Evolutionary conservation across 2,329 filamentous ascomycete species (phyloP).

Genomic region (Fusarium hainanense): DNA sequence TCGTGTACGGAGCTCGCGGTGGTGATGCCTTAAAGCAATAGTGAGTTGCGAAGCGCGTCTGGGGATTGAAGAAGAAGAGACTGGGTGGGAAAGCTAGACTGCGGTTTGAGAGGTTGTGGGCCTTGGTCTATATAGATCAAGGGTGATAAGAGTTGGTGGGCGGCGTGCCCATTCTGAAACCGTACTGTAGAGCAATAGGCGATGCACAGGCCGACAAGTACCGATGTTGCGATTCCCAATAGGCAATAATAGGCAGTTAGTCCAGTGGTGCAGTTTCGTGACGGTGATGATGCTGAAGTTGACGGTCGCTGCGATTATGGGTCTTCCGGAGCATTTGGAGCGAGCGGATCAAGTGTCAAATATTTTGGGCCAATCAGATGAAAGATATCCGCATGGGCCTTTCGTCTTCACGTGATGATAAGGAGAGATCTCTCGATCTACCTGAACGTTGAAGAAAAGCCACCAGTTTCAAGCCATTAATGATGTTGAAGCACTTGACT

Average conservation of each 20-base stretch:
- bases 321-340: constrained; percentile 40
- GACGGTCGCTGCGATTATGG: constrained; percentile 39
- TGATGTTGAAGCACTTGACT: not conserved
- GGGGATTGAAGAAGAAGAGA: constrained; percentile 15
- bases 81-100: constrained; percentile 10
- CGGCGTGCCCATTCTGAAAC: constrained; percentile 35
- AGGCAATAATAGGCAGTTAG: not conserved
- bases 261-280: constrained; percentile 25
- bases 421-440: constrained; percentile 35
- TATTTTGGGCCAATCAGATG: constrained; percentile 37
- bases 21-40: constrained; percentile 27
- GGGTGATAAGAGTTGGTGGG: constrained; percentile 13
- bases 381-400: not conserved
- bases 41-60: constrained; percentile 28
- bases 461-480: constrained; percentile 8
- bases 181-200: constrained; percentile 1
- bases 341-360: constrained; percentile 41
- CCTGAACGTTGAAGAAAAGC: constrained; percentile 8
- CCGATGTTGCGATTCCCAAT: constrained; percentile 27
- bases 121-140: constrained; percentile 35
- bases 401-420: constrained; percentile 44
- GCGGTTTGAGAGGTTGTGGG: constrained; percentile 4
- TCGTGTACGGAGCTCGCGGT: constrained; percentile 28
- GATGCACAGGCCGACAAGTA: constrained; percentile 29
- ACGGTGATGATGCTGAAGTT: constrained; percentile 34